These are phyloP conservation scores for Cercospora janseana DNA, from an alignment of 2,329 filamentous ascomycete genomes.

Conservation along the genomic window DNA sequence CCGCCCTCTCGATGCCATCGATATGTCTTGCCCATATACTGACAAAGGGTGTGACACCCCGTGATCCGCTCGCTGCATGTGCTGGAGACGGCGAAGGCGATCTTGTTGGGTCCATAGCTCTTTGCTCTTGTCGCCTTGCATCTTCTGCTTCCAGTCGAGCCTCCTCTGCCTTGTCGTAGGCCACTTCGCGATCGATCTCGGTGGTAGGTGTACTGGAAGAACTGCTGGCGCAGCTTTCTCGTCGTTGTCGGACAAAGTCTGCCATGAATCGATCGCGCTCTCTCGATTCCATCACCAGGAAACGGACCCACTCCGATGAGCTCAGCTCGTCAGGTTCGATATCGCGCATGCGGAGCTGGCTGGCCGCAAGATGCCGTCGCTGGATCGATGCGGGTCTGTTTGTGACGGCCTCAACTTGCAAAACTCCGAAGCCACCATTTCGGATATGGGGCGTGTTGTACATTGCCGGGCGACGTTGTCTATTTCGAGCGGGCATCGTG, in stretches of 20 bases:
- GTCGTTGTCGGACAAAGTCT: constrained; percentile 31
- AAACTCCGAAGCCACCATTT: constrained; percentile 37
- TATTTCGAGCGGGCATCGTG: constrained; percentile 29
- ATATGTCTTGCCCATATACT: constrained; percentile 35
- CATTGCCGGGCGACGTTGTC: constrained; percentile 33
- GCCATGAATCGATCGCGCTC: constrained; percentile 38
- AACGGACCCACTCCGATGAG: constrained; percentile 37
- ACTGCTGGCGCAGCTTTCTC: constrained; percentile 30
- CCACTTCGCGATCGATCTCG: constrained; percentile 23
- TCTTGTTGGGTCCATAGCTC: constrained; percentile 15
- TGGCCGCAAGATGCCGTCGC: constrained; percentile 37
- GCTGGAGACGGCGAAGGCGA: constrained; percentile 12
- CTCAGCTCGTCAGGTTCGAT: constrained; percentile 38
- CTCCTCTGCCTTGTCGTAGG: constrained; percentile 35
- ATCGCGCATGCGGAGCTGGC: constrained; percentile 37
- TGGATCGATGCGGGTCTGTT: constrained; percentile 38
- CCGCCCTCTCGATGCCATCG: constrained; percentile 25
- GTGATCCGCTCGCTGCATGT: not conserved
- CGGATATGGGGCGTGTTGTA: constrained; percentile 39
- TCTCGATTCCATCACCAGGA: constrained; percentile 36
- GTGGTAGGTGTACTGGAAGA: constrained; percentile 19
- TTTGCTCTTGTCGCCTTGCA: constrained; percentile 24
- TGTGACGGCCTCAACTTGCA: constrained; percentile 38
- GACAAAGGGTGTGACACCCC: constrained; percentile 31
- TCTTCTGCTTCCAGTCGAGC: constrained; percentile 33